A percentile compares a stretch with the other conserved stretches of the same genome.
These are phyloP conservation scores for Nemophila menziesii DNA, from an alignment of 257 asterid genomes.

Conservation along the genomic window DNA sequence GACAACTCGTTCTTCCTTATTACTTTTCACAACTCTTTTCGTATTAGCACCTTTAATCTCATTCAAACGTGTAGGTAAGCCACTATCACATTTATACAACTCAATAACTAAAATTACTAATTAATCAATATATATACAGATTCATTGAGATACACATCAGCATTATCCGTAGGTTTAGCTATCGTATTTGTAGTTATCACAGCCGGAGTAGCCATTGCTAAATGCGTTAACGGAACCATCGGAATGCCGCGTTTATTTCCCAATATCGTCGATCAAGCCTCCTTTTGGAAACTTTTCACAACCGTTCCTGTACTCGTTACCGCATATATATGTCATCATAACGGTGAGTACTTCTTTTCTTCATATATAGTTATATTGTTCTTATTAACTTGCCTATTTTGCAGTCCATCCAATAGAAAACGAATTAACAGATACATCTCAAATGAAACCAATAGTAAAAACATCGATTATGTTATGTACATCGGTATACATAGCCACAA, in stretches of 20 bases:
- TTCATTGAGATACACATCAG: conserved; percentile 86
- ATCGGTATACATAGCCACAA: conserved; percentile 56
- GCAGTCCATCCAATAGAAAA: conserved; percentile 82
- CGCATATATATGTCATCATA: conserved; percentile 86
- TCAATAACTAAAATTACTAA: neutral
- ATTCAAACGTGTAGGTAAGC: conserved; percentile 76
- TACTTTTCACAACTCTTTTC: conserved; percentile 51
- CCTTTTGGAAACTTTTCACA: conserved; percentile 87
- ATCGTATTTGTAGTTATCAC: conserved; percentile 69
- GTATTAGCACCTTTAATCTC: conserved; percentile 65
- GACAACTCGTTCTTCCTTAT: conserved; percentile 50
- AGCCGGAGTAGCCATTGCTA: conserved; percentile 56
- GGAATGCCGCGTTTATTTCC: conserved; percentile 70
- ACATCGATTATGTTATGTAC: conserved; percentile 60
- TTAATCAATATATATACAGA: conserved; percentile 34
- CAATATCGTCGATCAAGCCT: conserved; percentile 54
- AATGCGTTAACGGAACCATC: conserved; percentile 59
- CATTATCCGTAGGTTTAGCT: conserved; percentile 70
- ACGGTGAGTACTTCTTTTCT: conserved; percentile 33
- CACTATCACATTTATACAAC: neutral
- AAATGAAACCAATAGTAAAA: conserved; percentile 63
- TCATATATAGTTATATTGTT: neutral
- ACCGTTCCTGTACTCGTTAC: conserved; percentile 74
- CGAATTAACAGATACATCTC: conserved; percentile 57
- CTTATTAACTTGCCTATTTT: conserved; percentile 5